phyloP scores from a whole-genome alignment of 371 early-diverging fungal species.

The Zychaea mexicana region DNA sequence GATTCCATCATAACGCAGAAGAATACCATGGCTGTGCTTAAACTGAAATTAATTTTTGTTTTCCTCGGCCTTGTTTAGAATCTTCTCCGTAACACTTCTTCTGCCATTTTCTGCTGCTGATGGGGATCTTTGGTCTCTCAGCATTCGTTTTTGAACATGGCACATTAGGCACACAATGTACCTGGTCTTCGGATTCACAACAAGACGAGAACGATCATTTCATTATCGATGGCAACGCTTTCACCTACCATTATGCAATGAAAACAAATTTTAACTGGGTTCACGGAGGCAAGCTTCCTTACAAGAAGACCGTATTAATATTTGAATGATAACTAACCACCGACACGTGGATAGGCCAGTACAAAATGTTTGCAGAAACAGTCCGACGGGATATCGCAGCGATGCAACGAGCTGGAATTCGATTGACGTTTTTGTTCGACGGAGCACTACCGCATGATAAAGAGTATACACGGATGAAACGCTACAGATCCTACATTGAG shows the following conservation, averaged over 20 bases:
- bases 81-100: background rate
- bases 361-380: conserved; percentile 32
- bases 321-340: too few relatives aligned
- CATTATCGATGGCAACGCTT: conserved; percentile 64
- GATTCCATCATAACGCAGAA: too few relatives aligned
- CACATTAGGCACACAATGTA: conserved; percentile 14
- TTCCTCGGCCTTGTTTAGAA: background rate
- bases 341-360: too few relatives aligned
- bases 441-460: conserved; percentile 60
- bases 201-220: conserved; percentile 25
- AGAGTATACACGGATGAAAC: conserved; percentile 45
- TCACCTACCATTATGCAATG: conserved; percentile 56
- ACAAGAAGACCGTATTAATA: too few relatives aligned
- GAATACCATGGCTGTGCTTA: too few relatives aligned
- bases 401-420: conserved; percentile 39
- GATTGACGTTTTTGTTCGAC: conserved; percentile 54
- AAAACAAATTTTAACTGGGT: conserved; percentile 50
- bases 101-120: conserved; percentile 3
- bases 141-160: conserved; percentile 32
- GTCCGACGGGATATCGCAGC: conserved; percentile 31
- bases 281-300: conserved; percentile 59
- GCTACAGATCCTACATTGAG: conserved; percentile 56
- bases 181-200: conserved; percentile 12
- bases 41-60: too few relatives aligned
- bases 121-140: conserved; percentile 46